A percentile compares a stretch with the other conserved stretches of the same genome.
These are phyloP conservation scores for Blepharisma japonicum DNA, from an alignment of 73 alveolate genomes.

Conservation along the genomic window DNA sequence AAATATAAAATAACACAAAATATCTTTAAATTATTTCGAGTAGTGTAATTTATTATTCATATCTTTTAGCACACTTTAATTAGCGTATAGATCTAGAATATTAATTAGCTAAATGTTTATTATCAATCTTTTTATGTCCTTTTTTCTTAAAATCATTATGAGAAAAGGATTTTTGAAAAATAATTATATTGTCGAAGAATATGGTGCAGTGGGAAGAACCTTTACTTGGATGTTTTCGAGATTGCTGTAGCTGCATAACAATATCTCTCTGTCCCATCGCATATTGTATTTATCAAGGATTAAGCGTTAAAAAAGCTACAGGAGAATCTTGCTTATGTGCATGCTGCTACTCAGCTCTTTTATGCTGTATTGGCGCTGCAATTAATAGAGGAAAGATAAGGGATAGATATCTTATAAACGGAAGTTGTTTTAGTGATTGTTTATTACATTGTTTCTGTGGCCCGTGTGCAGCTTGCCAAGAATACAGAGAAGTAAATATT, in stretches of 20 bases:
- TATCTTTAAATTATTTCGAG: no score
- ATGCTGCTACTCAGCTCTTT: background rate
- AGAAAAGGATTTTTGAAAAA: background rate
- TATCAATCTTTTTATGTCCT: no score
- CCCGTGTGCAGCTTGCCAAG: slow-evolving; percentile 27
- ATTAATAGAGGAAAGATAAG: slow-evolving; percentile 31
- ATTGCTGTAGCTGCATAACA: background rate
- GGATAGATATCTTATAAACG: slow-evolving; percentile 19
- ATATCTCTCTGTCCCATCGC: background rate
- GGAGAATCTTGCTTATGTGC: background rate
- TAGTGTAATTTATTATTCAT: no score
- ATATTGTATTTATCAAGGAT: slow-evolving; percentile 5
- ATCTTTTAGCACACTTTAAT: no score
- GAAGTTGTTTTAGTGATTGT: slow-evolving; percentile 28
- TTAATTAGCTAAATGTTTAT: no score
- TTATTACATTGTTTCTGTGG: slow-evolving; percentile 27
- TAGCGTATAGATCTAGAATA: no score
- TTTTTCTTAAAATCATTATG: no score
- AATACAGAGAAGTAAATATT: slow-evolving; percentile 19
- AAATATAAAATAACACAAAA: no score
- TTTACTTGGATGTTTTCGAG: background rate
- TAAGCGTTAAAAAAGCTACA: background rate
- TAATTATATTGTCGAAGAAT: background rate
- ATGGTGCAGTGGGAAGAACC: slow-evolving; percentile 29
- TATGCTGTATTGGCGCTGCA: slow-evolving; percentile 30